Evolutionary conservation across 2,329 filamentous ascomycete genomes (phyloP).

Genomic region (Cladosporium sphaerospermum): DNA sequence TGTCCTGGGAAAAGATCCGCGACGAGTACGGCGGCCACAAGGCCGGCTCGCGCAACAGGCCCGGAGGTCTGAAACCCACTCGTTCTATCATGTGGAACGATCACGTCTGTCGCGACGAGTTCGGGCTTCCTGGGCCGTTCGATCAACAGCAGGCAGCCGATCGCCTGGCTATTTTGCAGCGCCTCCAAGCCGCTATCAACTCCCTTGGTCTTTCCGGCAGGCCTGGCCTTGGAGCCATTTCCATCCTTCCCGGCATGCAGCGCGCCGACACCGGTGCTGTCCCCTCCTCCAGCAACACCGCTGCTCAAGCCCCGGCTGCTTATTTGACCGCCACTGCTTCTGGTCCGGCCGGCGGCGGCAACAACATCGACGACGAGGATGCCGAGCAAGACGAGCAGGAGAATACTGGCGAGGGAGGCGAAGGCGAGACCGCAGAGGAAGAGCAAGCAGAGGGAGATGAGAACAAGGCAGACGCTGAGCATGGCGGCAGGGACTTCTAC

Average conservation of each 20-base stretch:
- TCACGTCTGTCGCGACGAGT: conserved; percentile 7
- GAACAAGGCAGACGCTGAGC: not conserved
- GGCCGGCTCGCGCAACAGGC: not conserved
- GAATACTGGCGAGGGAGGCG: too few relatives aligned
- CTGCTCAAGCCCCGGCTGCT: not conserved
- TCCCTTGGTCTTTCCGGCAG: not conserved
- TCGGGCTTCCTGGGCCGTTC: not conserved
- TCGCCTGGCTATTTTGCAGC: not conserved
- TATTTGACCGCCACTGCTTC: not conserved
- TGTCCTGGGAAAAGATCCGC: not conserved
- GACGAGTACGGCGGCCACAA: conserved; percentile 9
- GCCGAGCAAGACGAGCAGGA: too few relatives aligned
- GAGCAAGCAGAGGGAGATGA: too few relatives aligned
- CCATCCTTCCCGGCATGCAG: not conserved
- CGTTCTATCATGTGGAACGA: conserved; percentile 5
- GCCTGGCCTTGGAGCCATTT: not conserved
- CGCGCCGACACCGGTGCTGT: not conserved
- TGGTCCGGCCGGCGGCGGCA: too few relatives aligned
- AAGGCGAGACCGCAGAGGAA: too few relatives aligned
- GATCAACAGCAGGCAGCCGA: not conserved
- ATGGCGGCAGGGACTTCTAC: not conserved
- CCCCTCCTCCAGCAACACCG: not conserved
- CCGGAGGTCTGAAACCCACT: not conserved
- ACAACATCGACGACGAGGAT: too few relatives aligned
- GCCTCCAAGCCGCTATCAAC: not conserved